Conservation (phyloP, 1,284 basidiomycete species). For the Rhizoctonia solani region DNA sequence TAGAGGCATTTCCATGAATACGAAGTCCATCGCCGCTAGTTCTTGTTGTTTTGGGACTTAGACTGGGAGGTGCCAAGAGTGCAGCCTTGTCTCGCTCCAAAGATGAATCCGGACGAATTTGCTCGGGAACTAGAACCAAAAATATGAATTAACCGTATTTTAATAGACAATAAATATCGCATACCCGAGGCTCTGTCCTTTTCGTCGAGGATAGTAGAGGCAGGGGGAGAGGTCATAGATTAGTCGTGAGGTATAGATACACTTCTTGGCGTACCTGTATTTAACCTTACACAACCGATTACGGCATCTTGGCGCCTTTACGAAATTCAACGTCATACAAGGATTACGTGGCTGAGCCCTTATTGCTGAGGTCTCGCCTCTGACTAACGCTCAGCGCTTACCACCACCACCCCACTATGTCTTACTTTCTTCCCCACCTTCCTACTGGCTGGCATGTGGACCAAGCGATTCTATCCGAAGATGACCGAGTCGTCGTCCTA, state of each 20-base stretch:
- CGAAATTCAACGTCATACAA: background rate
- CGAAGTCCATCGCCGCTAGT: constrained; percentile 21
- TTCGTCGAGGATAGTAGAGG: constrained; percentile 25
- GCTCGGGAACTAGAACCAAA: background rate
- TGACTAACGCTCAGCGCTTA: background rate
- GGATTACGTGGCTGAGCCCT: background rate
- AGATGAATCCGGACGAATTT: constrained; percentile 22
- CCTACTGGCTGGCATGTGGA: constrained; percentile 98
- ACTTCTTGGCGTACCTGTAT: background rate
- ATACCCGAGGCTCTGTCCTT: constrained; percentile 6
- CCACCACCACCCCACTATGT: constrained; percentile 46
- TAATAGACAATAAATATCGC: background rate
- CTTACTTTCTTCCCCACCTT: constrained; percentile 82
- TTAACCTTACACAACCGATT: constrained; percentile 3
- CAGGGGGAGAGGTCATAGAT: constrained; percentile 32
- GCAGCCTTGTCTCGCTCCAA: constrained; percentile 26
- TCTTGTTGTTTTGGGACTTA: constrained; percentile 24
- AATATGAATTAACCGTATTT: background rate
- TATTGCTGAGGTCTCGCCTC: background rate
- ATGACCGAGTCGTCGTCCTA: constrained; percentile 93
- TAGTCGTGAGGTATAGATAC: background rate
- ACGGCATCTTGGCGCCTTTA: background rate
- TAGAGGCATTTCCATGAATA: constrained; percentile 22
- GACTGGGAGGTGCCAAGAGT: constrained; percentile 22
- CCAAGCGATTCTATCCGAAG: constrained; percentile 96